Conservation (phyloP, 1,284 basidiomycete species). For the Amylostereum areolatum region DNA sequence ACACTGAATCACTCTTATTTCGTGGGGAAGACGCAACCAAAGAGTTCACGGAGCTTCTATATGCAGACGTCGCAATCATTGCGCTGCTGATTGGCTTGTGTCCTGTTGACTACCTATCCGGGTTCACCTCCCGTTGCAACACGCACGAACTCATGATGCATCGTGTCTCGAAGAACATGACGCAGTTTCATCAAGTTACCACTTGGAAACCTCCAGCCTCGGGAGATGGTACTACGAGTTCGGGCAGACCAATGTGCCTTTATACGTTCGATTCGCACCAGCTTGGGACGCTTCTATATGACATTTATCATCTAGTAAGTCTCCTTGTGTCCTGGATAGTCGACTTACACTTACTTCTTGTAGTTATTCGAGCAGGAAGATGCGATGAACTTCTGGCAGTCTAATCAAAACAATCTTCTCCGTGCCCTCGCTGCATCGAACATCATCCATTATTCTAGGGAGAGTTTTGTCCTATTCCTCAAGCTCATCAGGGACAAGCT, state of each 20-base stretch:
- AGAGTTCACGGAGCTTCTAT: conserved; percentile 28
- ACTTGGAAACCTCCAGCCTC: conserved; percentile 34
- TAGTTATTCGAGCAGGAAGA: conserved; percentile 42
- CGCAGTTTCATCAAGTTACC: conserved; percentile 27
- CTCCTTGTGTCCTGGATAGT: neutral
- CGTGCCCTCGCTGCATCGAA: conserved; percentile 19
- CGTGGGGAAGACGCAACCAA: conserved; percentile 19
- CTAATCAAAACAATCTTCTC: conserved; percentile 14
- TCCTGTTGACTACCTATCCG: conserved; percentile 34
- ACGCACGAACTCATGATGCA: conserved; percentile 32
- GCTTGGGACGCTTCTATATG: conserved; percentile 36
- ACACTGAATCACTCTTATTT: conserved; percentile 37
- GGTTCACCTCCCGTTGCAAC: conserved; percentile 36
- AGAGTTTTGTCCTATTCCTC: conserved; percentile 37
- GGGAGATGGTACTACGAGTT: conserved; percentile 17
- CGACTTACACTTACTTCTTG: neutral
- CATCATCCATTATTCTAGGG: conserved; percentile 36
- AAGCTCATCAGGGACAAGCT: conserved; percentile 27
- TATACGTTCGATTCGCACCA: conserved; percentile 22
- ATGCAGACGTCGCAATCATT: conserved; percentile 32
- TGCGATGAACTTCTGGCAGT: conserved; percentile 13
- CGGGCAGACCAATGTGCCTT: neutral
- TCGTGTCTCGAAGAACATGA: neutral
- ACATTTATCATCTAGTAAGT: conserved; percentile 31
- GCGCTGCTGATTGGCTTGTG: conserved; percentile 35